Evolutionary conservation across 2,329 filamentous ascomycete species (phyloP).

Genomic region (Pyrenophora tritici-repentis): DNA sequence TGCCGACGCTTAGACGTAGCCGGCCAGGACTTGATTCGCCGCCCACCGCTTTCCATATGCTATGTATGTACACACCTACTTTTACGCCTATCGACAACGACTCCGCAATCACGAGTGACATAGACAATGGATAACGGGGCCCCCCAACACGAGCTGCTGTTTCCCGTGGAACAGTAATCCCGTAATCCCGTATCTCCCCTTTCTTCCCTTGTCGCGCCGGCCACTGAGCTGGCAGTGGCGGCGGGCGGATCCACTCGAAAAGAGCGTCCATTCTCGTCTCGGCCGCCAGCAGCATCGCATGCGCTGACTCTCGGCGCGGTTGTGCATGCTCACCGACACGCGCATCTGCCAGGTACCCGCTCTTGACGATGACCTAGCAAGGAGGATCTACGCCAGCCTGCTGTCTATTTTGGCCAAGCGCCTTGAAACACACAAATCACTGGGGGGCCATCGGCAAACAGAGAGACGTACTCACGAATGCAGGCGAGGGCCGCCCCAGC

Average conservation of each 20-base stretch:
- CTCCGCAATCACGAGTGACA: constrained; percentile 4
- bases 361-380: constrained; percentile 27
- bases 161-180: constrained; percentile 4
- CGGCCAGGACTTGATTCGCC: constrained; percentile 8
- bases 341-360: constrained; percentile 37
- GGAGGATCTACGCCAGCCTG: constrained; percentile 41
- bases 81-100: constrained; percentile 10
- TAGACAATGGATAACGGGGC: neutral
- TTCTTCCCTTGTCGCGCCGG: no score
- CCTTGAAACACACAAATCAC: constrained; percentile 42
- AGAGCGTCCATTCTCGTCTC: neutral
- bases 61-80: no score
- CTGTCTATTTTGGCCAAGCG: constrained; percentile 39
- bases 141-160: constrained; percentile 1
- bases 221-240: neutral
- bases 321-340: constrained; percentile 16
- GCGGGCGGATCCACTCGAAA: no score
- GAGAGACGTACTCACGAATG: constrained; percentile 8
- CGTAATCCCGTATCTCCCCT: constrained; percentile 1
- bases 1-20: constrained; percentile 10
- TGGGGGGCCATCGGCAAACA: constrained; percentile 18
- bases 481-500: neutral
- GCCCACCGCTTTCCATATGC: constrained; percentile 4
- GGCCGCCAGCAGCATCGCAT: neutral
- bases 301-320: constrained; percentile 10